Percentiles rank a stretch among this genome's conserved stretches.
phyloP scores from a whole-genome alignment of 352 stramenopile species.

The Pythium phragmitis region DNA sequence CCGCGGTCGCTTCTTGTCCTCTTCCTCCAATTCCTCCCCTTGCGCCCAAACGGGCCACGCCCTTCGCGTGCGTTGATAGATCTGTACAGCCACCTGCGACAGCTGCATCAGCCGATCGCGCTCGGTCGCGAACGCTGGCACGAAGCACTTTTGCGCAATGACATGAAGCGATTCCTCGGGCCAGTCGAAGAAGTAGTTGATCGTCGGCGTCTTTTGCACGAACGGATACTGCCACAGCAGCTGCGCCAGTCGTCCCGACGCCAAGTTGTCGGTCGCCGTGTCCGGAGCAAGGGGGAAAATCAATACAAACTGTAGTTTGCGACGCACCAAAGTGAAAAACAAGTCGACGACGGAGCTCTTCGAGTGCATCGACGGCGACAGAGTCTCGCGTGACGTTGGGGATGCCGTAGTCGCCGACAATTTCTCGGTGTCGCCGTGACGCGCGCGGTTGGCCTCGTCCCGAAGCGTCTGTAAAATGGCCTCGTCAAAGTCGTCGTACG shows the following conservation, averaged over 20 bases:
- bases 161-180: conserved; percentile 37
- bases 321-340: conserved; percentile 43
- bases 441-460: conserved; percentile 30
- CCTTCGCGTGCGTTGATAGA: conserved; percentile 36
- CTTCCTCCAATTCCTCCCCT: not conserved
- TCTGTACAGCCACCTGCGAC: conserved; percentile 36
- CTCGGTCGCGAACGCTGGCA: conserved; percentile 20
- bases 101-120: conserved; percentile 36
- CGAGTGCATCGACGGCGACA: conserved; percentile 30
- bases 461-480: conserved; percentile 38
- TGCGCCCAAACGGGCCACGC: conserved; percentile 1
- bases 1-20: not conserved
- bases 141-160: conserved; percentile 48
- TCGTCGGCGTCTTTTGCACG: conserved; percentile 38
- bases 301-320: conserved; percentile 57
- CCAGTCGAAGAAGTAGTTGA: conserved; percentile 49
- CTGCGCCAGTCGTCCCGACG: conserved; percentile 5
- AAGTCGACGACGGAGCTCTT: conserved; percentile 48
- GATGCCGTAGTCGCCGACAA: not conserved
- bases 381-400: not conserved
- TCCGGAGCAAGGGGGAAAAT: conserved; percentile 30
- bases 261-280: not conserved
- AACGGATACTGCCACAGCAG: conserved; percentile 46
- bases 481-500: conserved; percentile 56
- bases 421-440: not conserved